Conservation (phyloP, 441 rosid species). For the Omphalea diandra region DNA sequence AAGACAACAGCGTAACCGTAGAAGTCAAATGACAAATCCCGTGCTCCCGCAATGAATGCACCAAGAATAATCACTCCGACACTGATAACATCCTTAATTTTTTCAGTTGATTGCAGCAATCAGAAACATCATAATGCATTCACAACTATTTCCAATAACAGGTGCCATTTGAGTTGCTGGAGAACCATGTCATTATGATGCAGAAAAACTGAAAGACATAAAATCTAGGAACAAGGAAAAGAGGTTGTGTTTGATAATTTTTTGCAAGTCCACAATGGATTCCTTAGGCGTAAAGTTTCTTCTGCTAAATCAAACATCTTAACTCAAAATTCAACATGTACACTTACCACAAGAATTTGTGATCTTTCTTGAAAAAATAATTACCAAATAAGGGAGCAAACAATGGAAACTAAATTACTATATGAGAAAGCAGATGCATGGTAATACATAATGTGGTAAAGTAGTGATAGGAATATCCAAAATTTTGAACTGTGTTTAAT, state of each 20-base stretch:
- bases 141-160: constrained; percentile 9
- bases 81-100: constrained; percentile 61
- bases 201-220: not conserved
- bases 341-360: not conserved
- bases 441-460: not conserved
- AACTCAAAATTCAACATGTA: constrained; percentile 1
- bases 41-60: constrained; percentile 91
- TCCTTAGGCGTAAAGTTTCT: not conserved
- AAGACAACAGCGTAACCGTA: constrained; percentile 91
- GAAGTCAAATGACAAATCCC: constrained; percentile 91
- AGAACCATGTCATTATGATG: not conserved
- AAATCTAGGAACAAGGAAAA: not conserved
- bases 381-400: constrained; percentile 3
- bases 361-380: not conserved
- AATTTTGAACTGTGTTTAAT: not conserved
- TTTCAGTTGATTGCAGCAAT: constrained; percentile 40
- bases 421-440: not conserved
- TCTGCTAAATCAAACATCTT: not conserved
- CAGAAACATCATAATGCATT: constrained; percentile 29
- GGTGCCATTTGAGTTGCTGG: not conserved
- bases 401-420: not conserved
- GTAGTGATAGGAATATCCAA: not conserved
- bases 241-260: not conserved
- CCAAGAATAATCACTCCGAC: constrained; percentile 89
- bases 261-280: not conserved